A percentile compares a stretch with the other conserved stretches of the same genome.
Evolutionary conservation across 2,329 filamentous ascomycete genomes (phyloP).

Genomic region (Allantophomopsis cytisporea): DNA sequence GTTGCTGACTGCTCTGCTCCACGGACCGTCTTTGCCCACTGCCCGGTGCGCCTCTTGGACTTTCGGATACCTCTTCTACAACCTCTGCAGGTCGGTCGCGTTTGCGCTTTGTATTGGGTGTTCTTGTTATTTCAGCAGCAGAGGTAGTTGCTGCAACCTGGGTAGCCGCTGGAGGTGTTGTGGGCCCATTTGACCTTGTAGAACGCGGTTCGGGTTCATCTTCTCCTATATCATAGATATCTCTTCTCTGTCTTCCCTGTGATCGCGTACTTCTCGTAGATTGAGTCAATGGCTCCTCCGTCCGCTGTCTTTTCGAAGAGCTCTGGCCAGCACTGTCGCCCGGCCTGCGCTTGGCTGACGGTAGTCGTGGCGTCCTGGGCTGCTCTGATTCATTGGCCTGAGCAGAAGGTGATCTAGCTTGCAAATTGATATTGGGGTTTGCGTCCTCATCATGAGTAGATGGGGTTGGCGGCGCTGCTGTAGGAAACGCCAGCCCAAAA

Average conservation of each 20-base stretch:
- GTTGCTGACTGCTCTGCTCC: slow-evolving; percentile 1
- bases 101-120: slow-evolving; percentile 3
- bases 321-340: slow-evolving; percentile 16
- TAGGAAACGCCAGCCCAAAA: slow-evolving; percentile 38
- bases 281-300: slow-evolving; percentile 10
- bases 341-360: slow-evolving; percentile 3
- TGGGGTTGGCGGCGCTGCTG: slow-evolving; percentile 5
- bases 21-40: slow-evolving; percentile 37
- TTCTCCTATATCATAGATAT: slow-evolving; percentile 3
- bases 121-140: slow-evolving; percentile 3
- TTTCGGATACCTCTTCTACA: slow-evolving; percentile 35
- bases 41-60: slow-evolving; percentile 38
- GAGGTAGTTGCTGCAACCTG: not conserved
- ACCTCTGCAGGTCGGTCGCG: slow-evolving; percentile 1
- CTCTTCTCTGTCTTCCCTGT: slow-evolving; percentile 7
- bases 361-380: slow-evolving; percentile 1
- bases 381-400: slow-evolving; percentile 1
- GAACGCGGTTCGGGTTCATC: not conserved
- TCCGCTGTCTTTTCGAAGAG: slow-evolving; percentile 17
- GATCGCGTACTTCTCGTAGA: slow-evolving; percentile 13
- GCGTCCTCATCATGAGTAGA: not conserved
- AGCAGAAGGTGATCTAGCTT: not conserved
- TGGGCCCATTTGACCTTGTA: not conserved
- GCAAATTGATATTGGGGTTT: not conserved
- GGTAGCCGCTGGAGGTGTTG: not conserved